A percentile compares a stretch with the other conserved stretches of the same genome.
Conservation (phyloP, 2,329 filamentous ascomycete genomes). For the Xylaria sp. region DNA sequence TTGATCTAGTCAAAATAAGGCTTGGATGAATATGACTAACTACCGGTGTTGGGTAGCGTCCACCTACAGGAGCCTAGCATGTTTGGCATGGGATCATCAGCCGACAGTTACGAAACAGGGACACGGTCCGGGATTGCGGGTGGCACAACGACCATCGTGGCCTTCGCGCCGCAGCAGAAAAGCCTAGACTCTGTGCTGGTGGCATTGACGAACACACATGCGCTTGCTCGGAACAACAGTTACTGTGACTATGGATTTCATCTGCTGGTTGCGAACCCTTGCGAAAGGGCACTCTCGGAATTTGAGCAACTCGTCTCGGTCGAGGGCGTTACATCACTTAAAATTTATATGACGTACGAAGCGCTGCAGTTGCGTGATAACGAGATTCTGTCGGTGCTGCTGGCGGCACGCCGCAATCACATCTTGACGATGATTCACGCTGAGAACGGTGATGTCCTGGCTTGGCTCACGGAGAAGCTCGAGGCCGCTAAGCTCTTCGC, state of each 20-base stretch:
- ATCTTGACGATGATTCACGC: conserved; percentile 67
- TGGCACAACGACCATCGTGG: conserved; percentile 67
- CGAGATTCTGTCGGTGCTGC: conserved; percentile 61
- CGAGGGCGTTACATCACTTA: conserved; percentile 56
- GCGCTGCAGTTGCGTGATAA: conserved; percentile 60
- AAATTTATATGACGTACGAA: conserved; percentile 60
- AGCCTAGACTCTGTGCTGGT: conserved; percentile 54
- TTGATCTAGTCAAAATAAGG: not conserved
- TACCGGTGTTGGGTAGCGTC: conserved; percentile 46
- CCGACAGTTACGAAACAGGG: conserved; percentile 54
- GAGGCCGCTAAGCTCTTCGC: conserved; percentile 59
- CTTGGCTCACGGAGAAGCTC: conserved; percentile 64
- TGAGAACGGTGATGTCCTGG: conserved; percentile 63
- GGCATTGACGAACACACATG: conserved; percentile 59
- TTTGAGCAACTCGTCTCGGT: conserved; percentile 51
- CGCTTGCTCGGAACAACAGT: conserved; percentile 54
- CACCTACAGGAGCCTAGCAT: conserved; percentile 54
- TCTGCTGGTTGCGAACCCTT: conserved; percentile 39
- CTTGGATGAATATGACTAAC: conserved; percentile 7
- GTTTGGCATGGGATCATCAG: conserved; percentile 48
- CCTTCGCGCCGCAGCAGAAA: conserved; percentile 66
- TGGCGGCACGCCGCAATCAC: conserved; percentile 52
- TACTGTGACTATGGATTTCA: conserved; percentile 69
- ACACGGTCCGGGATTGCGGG: conserved; percentile 66
- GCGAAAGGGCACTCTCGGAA: conserved; percentile 47